Conservation (phyloP, 106 monocot species). For the Chionographis japonica region DNA sequence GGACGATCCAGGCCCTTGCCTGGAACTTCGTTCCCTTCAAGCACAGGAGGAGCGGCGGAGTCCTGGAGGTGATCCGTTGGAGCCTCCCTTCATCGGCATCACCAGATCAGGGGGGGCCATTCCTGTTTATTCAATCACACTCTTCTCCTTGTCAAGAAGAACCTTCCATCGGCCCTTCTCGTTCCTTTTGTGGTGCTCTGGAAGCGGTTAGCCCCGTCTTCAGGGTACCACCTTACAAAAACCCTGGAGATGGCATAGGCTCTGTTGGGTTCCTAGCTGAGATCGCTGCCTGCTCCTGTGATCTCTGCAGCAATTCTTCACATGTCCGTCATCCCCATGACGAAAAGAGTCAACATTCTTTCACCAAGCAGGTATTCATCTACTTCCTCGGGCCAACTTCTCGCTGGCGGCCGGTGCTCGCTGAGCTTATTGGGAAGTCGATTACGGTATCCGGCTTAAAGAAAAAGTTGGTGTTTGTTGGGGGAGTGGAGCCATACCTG, state of each 20-base stretch:
- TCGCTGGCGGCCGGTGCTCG: constrained; percentile 53
- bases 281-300: constrained; percentile 29
- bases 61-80: constrained; percentile 54
- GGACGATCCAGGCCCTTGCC: constrained; percentile 35
- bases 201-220: constrained; percentile 49
- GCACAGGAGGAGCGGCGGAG: constrained; percentile 13
- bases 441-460: constrained; percentile 55
- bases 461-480: constrained; percentile 57
- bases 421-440: constrained; percentile 47
- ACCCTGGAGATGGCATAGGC: not conserved
- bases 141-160: constrained; percentile 1
- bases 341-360: constrained; percentile 15
- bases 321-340: not conserved
- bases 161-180: not conserved
- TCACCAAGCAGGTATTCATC: constrained; percentile 26
- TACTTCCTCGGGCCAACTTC: constrained; percentile 52
- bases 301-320: constrained; percentile 10
- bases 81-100: not conserved
- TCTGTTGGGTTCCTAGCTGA: constrained; percentile 54
- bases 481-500: constrained; percentile 28
- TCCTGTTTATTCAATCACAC: not conserved
- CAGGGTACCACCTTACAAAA: constrained; percentile 16
- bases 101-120: not conserved
- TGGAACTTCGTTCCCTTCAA: constrained; percentile 64
- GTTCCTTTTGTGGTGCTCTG: constrained; percentile 26